Evolutionary conservation across 495 filamentous ascomycete genomes (phyloP).

Genomic region (Thermochaetoides thermophila): DNA sequence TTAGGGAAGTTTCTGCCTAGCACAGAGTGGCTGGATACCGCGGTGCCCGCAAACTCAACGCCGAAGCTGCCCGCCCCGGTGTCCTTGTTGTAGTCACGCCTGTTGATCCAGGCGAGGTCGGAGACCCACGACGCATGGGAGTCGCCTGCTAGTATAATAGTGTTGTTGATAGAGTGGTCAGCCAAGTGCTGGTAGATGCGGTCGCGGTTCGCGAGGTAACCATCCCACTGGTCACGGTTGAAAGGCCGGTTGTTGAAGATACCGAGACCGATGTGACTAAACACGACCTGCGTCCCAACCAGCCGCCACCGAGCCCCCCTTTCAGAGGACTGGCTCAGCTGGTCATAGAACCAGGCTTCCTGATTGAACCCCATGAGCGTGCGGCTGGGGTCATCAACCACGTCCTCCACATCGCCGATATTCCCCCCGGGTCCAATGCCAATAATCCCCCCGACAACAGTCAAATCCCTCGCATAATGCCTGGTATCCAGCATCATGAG

Average conservation of each 20-base stretch:
- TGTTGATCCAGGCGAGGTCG: conserved; percentile 49
- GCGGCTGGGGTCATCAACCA: conserved; percentile 26
- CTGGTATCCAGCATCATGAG: conserved; percentile 57
- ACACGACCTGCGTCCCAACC: conserved; percentile 51
- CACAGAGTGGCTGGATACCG: conserved; percentile 39
- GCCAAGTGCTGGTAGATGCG: conserved; percentile 44
- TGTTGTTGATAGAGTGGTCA: conserved; percentile 48
- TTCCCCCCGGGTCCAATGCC: conserved; percentile 9
- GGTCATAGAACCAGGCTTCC: conserved; percentile 54
- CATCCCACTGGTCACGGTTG: conserved; percentile 50
- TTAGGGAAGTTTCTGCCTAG: conserved; percentile 31
- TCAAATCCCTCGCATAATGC: conserved; percentile 47
- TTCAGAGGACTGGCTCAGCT: conserved; percentile 35
- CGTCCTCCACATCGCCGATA: conserved; percentile 4
- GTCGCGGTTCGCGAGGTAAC: conserved; percentile 49
- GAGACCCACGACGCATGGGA: conserved; percentile 48
- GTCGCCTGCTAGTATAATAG: conserved; percentile 51
- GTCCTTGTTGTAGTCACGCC: conserved; percentile 36
- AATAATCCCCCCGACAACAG: conserved; percentile 19
- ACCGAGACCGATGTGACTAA: conserved; percentile 40
- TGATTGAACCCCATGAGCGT: conserved; percentile 50
- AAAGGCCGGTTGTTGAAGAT: conserved; percentile 35
- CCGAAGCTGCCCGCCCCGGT: conserved; percentile 46
- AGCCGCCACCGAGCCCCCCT: conserved; percentile 48
- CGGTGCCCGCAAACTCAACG: conserved; percentile 52